Base-by-base conservation (phyloP, 2,329 filamentous ascomycete genomes). In the Scytalidium lignicola region DNA sequence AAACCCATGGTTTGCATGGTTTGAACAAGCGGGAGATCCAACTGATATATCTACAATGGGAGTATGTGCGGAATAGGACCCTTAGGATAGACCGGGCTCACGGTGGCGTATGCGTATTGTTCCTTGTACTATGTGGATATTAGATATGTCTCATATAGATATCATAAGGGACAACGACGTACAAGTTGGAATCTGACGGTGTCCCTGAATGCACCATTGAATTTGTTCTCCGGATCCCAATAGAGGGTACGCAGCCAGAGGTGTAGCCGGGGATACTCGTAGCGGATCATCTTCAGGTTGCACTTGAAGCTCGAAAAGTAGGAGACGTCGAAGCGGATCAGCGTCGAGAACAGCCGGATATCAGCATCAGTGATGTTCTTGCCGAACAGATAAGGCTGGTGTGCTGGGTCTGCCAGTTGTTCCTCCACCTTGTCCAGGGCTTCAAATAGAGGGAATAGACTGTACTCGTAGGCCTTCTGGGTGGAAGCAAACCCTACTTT, bases 231-330 rank as follows among this genome's bases (percentile, higher is more conserved):
- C 26, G 7, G 26, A 13, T 88, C 82, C 86, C 86, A 90, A 61
- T 90, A 91, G 47, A 89, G 62, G 47, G 79, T 73, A 29, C 82
- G 71, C 51, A 90, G 54, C 86, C 86, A 90, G 44, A 74, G 72
- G 62, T 90, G 83, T 42, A 90, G 66, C 37, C 74, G 69, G 2
- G 85, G 87, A 59, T 82, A 85, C 57, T 84, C 79, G 55, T 82
- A 73, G 2, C 81, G 70, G 50, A 86, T 80, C 59, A 77, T 82
- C 58, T 76, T 80, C 18, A 84, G 59, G 55, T 84, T 85, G 57
- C 80, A 84, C 55, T 74, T 71, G 60, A 86, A 85, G 15, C 84
- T 75, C 51, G 81, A 75, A 41, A 83, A 73, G 54, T 88, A 88
- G 0, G 79, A 83, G 0, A 76, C 71, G 54, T 89, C 85, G 60